These are phyloP conservation scores for Zymoseptoria brevis DNA, from an alignment of 2,329 filamentous ascomycete species.

Conservation along the genomic window DNA sequence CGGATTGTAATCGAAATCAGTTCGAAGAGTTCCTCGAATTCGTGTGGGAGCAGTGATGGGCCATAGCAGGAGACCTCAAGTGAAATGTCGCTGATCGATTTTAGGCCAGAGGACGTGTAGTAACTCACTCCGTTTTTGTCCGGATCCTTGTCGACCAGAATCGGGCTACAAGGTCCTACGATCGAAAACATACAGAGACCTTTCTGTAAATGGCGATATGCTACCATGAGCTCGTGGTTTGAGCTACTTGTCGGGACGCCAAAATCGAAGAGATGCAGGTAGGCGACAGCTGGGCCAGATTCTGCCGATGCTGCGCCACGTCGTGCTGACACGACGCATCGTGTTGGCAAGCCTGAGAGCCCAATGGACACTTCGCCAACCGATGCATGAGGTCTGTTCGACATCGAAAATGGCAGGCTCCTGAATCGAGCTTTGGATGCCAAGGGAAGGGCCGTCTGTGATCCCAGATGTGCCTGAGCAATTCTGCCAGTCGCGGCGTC, in stretches of 20 bases:
- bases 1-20: not conserved
- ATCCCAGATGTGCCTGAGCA: not conserved
- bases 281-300: not conserved
- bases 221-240: not conserved
- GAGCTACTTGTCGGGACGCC: not conserved
- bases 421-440: not conserved
- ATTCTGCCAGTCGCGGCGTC: not conserved
- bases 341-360: not conserved
- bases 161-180: not conserved
- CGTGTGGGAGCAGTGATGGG: not conserved
- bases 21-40: not conserved
- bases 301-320: not conserved
- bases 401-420: not conserved
- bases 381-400: not conserved
- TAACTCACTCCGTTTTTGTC: not conserved
- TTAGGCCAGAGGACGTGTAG: not conserved
- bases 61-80: not conserved
- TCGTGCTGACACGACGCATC: not conserved
- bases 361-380: not conserved
- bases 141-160: not conserved
- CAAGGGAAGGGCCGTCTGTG: not conserved
- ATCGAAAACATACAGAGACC: not conserved
- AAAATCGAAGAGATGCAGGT: not conserved
- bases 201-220: not conserved
- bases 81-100: not conserved